Evolutionary conservation across 441 rosid genomes (phyloP), one percentile per base, ranked within the genome.

Genomic region (Erodium moschatum): DNA sequence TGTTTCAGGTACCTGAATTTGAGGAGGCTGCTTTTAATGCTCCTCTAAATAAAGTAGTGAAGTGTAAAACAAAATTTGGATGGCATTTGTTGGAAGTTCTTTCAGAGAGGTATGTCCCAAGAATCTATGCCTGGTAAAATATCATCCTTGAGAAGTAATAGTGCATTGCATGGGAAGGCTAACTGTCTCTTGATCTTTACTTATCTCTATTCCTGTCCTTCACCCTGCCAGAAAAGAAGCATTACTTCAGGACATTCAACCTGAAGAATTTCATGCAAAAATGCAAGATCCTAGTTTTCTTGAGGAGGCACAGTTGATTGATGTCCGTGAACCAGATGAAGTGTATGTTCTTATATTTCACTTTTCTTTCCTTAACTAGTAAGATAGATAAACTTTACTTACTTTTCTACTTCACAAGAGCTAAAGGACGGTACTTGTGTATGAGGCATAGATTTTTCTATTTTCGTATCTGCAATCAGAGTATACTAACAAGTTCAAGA

Each of bases 321-420:
- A 91, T 80, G 97, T 91, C 68, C 85, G 95, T 77, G 97, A 91
- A 77, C 94, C 92, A 58, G 89, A 85, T 27, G 97, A 91, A 84
- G 85, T 89, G 97, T 89, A 85, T 72, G 87, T 44, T 76, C 67
- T 65, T 24, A 60, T 31, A 31, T 40, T 54, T 42, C 54, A 15
- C 35, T 74, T 67, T 66, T 40, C 54, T 74, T 69, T 38, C 44
- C 66, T 5, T 33, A 20, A 38, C 44, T 38, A 38, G 9, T 38
- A 38, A 38, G 7, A 7, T 38, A 35, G 40, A 35, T 6, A 38
- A 38, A 4, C 7, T 38, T 38, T 38, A 38, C 44, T 38, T 9
- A 38, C 7, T 38, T 38, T 38, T 38, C 7, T 38, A 38, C 44
- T 38, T 38, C 0, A 0, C 44, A 38, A 38, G 44, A 38, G 7